phyloP scores from a whole-genome alignment of 805 yeast species.

The Cyberlindnera subsufficiens region DNA sequence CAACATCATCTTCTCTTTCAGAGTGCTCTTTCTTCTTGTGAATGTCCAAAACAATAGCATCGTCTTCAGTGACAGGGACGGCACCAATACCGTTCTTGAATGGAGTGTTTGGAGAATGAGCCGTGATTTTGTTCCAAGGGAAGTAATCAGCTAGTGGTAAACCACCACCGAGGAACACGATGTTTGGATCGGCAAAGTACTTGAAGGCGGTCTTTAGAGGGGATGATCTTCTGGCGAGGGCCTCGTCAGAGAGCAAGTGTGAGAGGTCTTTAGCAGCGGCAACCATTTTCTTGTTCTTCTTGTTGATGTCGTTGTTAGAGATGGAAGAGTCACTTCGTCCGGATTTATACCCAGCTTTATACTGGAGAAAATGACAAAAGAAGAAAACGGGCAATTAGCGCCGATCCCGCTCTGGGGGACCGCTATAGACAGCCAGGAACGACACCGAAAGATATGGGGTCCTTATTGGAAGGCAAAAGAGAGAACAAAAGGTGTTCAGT shows the following conservation, averaged over 20 bases:
- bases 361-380: too few relatives aligned
- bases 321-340: too few relatives aligned
- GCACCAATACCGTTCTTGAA: slow-evolving; percentile 74
- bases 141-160: slow-evolving; percentile 86
- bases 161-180: slow-evolving; percentile 93
- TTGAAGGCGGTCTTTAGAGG: slow-evolving; percentile 81
- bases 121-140: slow-evolving; percentile 77
- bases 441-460: too few relatives aligned
- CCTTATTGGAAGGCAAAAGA: too few relatives aligned
- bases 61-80: slow-evolving; percentile 35
- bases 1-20: slow-evolving; percentile 51
- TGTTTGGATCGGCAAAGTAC: slow-evolving; percentile 64
- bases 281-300: slow-evolving; percentile 3
- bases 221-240: slow-evolving; percentile 69
- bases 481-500: too few relatives aligned
- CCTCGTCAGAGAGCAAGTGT: slow-evolving; percentile 72
- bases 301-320: not conserved
- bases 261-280: slow-evolving; percentile 62
- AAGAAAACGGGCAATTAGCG: too few relatives aligned
- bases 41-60: slow-evolving; percentile 29
- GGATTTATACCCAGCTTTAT: too few relatives aligned
- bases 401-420: too few relatives aligned
- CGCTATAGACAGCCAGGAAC: too few relatives aligned
- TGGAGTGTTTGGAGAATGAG: slow-evolving; percentile 74
- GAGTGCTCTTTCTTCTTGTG: slow-evolving; percentile 36